Conservation (phyloP, 2,329 filamentous ascomycete genomes). For the Gnomoniopsis smithogilvyi region DNA sequence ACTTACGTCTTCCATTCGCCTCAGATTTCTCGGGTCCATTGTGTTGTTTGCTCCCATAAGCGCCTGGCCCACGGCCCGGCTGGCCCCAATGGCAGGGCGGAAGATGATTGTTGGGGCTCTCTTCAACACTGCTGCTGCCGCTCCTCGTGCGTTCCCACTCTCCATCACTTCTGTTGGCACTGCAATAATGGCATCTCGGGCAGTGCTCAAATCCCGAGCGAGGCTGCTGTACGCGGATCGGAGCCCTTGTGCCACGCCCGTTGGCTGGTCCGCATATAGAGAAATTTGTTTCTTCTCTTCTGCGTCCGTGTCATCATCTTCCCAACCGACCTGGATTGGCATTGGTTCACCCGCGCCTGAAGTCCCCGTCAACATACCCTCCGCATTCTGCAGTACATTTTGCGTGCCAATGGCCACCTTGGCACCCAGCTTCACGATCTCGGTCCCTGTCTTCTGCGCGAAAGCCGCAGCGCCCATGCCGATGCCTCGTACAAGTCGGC, state of each 20-base stretch:
- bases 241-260: constrained; percentile 82
- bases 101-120: constrained; percentile 92
- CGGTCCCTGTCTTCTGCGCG: constrained; percentile 87
- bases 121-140: constrained; percentile 72
- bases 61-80: constrained; percentile 83
- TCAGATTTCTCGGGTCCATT: constrained; percentile 76
- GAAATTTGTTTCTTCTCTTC: constrained; percentile 78
- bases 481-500: constrained; percentile 85
- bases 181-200: constrained; percentile 88
- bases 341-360: constrained; percentile 18
- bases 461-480: constrained; percentile 88
- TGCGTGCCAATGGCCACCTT: constrained; percentile 95
- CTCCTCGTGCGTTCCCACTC: constrained; percentile 75
- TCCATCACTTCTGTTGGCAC: constrained; percentile 91
- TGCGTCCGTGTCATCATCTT: constrained; percentile 59
- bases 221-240: constrained; percentile 79
- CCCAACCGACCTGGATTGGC: constrained; percentile 19
- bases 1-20: constrained; percentile 86
- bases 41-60: constrained; percentile 90
- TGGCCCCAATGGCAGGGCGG: constrained; percentile 84
- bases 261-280: constrained; percentile 89
- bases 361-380: constrained; percentile 63
- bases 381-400: constrained; percentile 84
- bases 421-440: constrained; percentile 90
- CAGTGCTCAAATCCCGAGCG: constrained; percentile 80